Base-by-base conservation (phyloP, 1,284 basidiomycete species). In the Uromyces viciae-fabae region DNA sequence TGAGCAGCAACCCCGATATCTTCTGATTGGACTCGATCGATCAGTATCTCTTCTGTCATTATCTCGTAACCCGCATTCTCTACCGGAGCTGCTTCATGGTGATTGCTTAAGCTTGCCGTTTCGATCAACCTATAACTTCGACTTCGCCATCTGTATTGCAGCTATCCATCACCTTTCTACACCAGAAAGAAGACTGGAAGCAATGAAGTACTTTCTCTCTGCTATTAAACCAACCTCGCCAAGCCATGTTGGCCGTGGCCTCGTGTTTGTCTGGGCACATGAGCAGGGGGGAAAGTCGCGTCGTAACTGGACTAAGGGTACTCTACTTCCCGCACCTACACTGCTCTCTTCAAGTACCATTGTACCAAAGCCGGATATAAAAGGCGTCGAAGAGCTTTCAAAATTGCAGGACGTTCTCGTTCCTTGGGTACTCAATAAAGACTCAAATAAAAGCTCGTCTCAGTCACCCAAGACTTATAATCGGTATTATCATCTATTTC, bases 231-330 rank as follows among this genome's bases (percentile, higher is more conserved):
- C 64, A 43, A 3, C 19, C 42, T 62, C 58, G 76, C 3, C 28
- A 15, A 66, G 17, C 25, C 75, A 42, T 52, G 71, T 54, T 42
- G 78, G 78, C 31, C 49, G 58, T 3, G 36, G 95, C 81, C 88
- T 99, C 83, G 92, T 99, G 84, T 98, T 97, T 84, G 97, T 98
- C n/a, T 99, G 97, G 97, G 95, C 96, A 0, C 90, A 93, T 76
- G 95, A 98, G 85, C 97, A 99, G 87, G 94, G 96, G 19, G 25
- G 62, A 49, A 42, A 46, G 19, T 80, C 78, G 0, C 66, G 68
- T 38, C 52, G 78, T n/a, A 80, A 60, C 31, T 80, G 66, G 56
- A 58, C 49, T 22, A 72, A 73, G 43, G 54, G 78, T 17, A 73
- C 68, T 22, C 33, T 80, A 9, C 38, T 80, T 15, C 78, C 78